A percentile compares a stretch with the other conserved stretches of the same genome.
Conservation (phyloP, 768 basidiomycete genomes). For the Leccinum rimulosum region DNA sequence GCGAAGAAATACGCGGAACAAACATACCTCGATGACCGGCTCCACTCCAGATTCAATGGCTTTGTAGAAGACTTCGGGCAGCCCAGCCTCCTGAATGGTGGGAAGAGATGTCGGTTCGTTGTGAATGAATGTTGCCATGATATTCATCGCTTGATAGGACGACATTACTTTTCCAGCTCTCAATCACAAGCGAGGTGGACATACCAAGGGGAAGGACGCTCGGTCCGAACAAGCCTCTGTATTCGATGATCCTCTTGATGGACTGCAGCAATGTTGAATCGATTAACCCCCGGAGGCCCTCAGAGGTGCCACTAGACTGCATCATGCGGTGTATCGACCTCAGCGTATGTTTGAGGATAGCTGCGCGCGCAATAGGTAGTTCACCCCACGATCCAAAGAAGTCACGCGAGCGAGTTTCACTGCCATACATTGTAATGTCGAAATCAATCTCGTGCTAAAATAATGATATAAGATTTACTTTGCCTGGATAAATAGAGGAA, state of each 20-base stretch:
- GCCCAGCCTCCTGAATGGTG: conserved; percentile 87
- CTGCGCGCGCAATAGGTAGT: conserved; percentile 70
- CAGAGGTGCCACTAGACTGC: conserved; percentile 91
- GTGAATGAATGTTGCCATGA: conserved; percentile 96
- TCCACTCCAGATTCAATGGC: conserved; percentile 84
- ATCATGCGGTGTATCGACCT: conserved; percentile 97
- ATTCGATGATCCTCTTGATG: conserved; percentile 83
- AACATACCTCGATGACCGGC: conserved; percentile 76
- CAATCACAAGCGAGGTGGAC: conserved; percentile 21
- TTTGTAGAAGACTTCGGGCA: conserved; percentile 88
- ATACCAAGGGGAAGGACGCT: conserved; percentile 81
- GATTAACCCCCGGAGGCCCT: conserved; percentile 91
- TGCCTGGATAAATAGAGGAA: background rate
- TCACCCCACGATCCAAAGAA: conserved; percentile 53
- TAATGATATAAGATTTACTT: conserved; percentile 8
- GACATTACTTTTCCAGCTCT: conserved; percentile 9
- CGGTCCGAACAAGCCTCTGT: conserved; percentile 81
- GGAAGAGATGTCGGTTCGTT: conserved; percentile 95
- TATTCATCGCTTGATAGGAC: conserved; percentile 64
- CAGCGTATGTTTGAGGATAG: conserved; percentile 85
- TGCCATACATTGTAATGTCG: conserved; percentile 56
- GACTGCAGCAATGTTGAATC: conserved; percentile 85
- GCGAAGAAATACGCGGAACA: background rate
- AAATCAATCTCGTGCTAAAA: conserved; percentile 64
- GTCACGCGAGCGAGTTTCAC: conserved; percentile 42